These are phyloP conservation scores for Leucosporidium scottii DNA, from an alignment of 768 basidiomycete genomes.

Conservation along the genomic window DNA sequence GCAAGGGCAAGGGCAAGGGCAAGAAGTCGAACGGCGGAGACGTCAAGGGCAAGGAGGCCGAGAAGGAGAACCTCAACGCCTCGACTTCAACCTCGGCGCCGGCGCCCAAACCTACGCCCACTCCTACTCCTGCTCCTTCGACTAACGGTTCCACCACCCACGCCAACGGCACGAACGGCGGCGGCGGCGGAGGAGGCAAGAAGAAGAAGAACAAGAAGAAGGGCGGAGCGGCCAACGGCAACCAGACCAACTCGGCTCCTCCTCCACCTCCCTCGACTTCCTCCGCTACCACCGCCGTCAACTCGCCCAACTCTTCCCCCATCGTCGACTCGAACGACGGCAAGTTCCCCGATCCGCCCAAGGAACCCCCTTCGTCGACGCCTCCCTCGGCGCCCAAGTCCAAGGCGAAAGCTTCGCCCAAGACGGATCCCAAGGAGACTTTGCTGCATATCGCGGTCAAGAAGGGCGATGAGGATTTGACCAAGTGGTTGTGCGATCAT, in stretches of 20 bases:
- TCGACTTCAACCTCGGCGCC: no score
- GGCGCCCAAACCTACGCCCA: no score
- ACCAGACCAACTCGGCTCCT: background rate
- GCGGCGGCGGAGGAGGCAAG: background rate
- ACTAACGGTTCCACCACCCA: background rate
- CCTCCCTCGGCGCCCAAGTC: no score
- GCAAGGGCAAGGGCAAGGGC: slow-evolving; percentile 2
- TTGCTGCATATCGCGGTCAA: background rate
- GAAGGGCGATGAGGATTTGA: slow-evolving; percentile 49
- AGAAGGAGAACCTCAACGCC: background rate
- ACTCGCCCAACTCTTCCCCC: background rate
- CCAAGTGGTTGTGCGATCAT: slow-evolving; percentile 65
- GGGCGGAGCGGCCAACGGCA: background rate
- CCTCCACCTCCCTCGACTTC: background rate
- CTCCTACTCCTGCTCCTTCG: background rate
- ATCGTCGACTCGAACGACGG: background rate
- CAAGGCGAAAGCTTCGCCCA: background rate
- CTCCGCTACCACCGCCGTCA: background rate
- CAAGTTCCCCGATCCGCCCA: no score
- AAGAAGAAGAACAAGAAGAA: slow-evolving; percentile 41
- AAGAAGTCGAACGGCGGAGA: background rate
- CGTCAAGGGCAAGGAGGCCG: background rate
- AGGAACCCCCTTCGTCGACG: no score
- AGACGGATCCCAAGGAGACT: background rate
- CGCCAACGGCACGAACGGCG: no score